phyloP scores from a whole-genome alignment of 352 stramenopile species.

The Pythium dissimile region DNA sequence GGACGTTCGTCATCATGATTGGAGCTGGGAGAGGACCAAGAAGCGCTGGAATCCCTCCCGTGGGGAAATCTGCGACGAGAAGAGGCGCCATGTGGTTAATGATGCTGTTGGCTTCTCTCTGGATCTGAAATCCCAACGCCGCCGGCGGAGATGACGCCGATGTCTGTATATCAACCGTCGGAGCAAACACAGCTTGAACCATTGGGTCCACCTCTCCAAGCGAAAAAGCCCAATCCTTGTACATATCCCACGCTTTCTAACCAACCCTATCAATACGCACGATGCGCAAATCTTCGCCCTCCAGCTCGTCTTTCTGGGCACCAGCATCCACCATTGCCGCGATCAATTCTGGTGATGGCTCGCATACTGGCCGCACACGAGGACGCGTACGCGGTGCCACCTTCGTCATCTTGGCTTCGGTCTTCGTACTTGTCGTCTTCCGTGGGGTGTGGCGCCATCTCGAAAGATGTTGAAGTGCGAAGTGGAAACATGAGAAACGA shows the following conservation, averaged over 20 bases:
- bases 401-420: too few species aligned
- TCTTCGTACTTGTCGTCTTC: too few species aligned
- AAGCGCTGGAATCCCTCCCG: slow-evolving; percentile 6
- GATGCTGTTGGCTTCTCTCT: slow-evolving; percentile 22
- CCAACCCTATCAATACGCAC: slow-evolving; percentile 13
- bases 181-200: slow-evolving; percentile 12
- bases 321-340: slow-evolving; percentile 18
- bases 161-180: slow-evolving; percentile 1
- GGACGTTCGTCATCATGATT: slow-evolving; percentile 4
- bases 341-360: slow-evolving; percentile 10
- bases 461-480: too few species aligned
- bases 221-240: slow-evolving; percentile 3
- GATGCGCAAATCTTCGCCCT: slow-evolving; percentile 16
- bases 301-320: slow-evolving; percentile 16
- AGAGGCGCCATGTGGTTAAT: slow-evolving; percentile 18
- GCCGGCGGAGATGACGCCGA: background rate
- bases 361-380: too few species aligned
- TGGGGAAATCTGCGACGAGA: background rate
- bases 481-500: too few species aligned
- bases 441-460: too few species aligned
- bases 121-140: slow-evolving; percentile 8
- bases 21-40: slow-evolving; percentile 5
- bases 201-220: slow-evolving; percentile 13
- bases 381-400: too few species aligned
- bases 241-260: slow-evolving; percentile 8